Base-by-base conservation (phyloP, 805 yeast species). In the Cyberlindnera bimundalis region DNA sequence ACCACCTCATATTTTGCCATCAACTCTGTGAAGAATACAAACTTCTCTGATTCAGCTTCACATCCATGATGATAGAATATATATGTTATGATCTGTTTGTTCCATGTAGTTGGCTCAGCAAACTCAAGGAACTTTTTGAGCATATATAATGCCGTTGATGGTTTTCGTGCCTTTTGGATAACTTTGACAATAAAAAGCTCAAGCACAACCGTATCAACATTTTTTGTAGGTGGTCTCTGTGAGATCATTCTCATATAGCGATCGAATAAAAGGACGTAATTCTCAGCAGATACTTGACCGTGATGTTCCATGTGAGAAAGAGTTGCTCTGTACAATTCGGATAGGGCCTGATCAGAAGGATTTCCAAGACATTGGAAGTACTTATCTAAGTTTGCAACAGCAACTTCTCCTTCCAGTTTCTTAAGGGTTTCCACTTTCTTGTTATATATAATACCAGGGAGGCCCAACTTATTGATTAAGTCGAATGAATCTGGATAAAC, bases 321-420 rank as follows among this genome's bases (percentile, higher is more conserved):
- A 4, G 50, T 24, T 1, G 50, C 21, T 3, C 40, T 18, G 36
- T 55, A 55, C 4, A 54, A 31, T 31, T 47, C 49, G 2, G 55
- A 46, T 4, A 55, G 16, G 12, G 45, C 37, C 8, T 38, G 33
- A 10, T 38, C 23, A 1, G 57, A 17, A 3, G 55, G 58, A 9
- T 29, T 27, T 1, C n/a, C 24, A 5, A 40, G 24, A 11, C 21
- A 28, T 13, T 37, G 18, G 19, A 45, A 44, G 32, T 42, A 50
- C 5, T 25, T 13, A 15, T 50, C 48, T 18, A 45, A 26, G n/a
- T 43, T 33, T 2, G 48, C 48, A 11, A 31, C 33, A 15, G 43
- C 37, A 5, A 37, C 21, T 13, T 36, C 24, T 16, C 15, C 16
- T 7, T 33, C n/a, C 9, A 39, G 31, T 0, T 27, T 29, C 1